A percentile compares a stretch with the other conserved stretches of the same genome.
These are phyloP conservation scores for Dioscorea cayenensis DNA, from an alignment of 116 monocot genomes.

Conservation along the genomic window DNA sequence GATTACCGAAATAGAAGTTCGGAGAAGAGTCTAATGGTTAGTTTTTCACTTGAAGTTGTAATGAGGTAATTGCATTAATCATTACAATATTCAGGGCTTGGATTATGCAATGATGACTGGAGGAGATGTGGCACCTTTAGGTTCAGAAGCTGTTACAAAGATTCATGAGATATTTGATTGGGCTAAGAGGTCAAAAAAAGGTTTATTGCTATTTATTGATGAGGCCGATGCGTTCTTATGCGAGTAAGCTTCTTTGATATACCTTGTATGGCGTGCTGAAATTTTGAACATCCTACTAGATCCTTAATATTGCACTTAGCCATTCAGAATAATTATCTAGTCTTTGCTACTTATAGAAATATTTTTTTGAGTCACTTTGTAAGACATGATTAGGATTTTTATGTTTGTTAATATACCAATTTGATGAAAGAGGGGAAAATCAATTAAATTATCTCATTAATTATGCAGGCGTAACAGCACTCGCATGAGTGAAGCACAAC, in stretches of 20 bases:
- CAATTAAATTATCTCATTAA: background rate
- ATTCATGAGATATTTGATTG: constrained; percentile 98
- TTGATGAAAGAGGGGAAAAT: too few species aligned
- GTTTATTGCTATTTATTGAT: constrained; percentile 86
- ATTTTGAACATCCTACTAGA: background rate
- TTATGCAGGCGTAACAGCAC: constrained; percentile 64
- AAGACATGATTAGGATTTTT: too few species aligned
- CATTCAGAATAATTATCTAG: background rate
- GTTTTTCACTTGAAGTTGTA: too few species aligned
- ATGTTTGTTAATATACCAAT: background rate
- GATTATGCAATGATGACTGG: constrained; percentile 99
- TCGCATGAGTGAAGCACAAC: constrained; percentile 87
- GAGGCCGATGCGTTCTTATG: constrained; percentile 97
- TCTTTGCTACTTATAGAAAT: too few species aligned
- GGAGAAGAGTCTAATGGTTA: too few species aligned
- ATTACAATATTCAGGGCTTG: constrained; percentile 48
- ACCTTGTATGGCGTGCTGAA: background rate
- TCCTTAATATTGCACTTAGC: background rate
- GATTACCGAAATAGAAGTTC: too few species aligned
- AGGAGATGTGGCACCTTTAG: constrained; percentile 90
- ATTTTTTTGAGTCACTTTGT: too few species aligned
- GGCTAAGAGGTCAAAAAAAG: constrained; percentile 86
- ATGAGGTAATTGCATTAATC: background rate
- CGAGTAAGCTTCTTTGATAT: constrained; percentile 53
- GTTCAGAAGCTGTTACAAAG: constrained; percentile 93